Conservation (phyloP, 1,284 basidiomycete species). For the Golubevia sp. region DNA sequence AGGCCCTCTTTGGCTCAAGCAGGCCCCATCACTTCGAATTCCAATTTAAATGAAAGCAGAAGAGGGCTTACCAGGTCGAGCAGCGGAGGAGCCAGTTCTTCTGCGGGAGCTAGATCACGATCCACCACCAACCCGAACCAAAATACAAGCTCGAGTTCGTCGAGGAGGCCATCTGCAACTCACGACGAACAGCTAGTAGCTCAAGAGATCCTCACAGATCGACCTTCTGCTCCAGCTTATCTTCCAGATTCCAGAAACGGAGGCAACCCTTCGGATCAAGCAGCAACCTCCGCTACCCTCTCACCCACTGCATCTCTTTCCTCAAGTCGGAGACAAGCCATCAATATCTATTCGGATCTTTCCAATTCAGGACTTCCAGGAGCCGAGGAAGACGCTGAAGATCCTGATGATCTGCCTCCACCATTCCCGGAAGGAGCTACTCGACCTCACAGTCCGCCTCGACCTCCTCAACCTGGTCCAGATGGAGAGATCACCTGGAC, state of each 20-base stretch:
- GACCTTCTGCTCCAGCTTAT: neutral
- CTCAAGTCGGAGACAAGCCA: conserved; percentile 9
- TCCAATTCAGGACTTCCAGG: conserved; percentile 4
- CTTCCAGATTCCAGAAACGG: neutral
- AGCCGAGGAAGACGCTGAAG: conserved; percentile 15
- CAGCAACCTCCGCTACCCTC: neutral
- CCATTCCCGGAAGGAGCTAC: conserved; percentile 31
- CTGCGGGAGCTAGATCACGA: neutral
- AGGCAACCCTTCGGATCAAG: neutral
- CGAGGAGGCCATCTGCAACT: neutral
- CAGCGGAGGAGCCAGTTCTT: neutral
- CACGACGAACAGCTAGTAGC: neutral
- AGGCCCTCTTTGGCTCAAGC: neutral
- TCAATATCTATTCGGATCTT: conserved; percentile 36
- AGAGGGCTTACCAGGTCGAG: neutral
- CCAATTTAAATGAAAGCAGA: neutral
- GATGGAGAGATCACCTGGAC: conserved; percentile 1
- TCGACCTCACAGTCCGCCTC: conserved; percentile 22
- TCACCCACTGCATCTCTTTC: conserved; percentile 16
- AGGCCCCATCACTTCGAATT: neutral
- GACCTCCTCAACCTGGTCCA: conserved; percentile 12
- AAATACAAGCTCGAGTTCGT: neutral
- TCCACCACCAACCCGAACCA: neutral
- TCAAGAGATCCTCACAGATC: neutral
- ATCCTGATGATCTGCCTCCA: conserved; percentile 32